Evolutionary conservation across 495 filamentous ascomycete genomes (phyloP).

Genomic region (Penicillium subrubescens): DNA sequence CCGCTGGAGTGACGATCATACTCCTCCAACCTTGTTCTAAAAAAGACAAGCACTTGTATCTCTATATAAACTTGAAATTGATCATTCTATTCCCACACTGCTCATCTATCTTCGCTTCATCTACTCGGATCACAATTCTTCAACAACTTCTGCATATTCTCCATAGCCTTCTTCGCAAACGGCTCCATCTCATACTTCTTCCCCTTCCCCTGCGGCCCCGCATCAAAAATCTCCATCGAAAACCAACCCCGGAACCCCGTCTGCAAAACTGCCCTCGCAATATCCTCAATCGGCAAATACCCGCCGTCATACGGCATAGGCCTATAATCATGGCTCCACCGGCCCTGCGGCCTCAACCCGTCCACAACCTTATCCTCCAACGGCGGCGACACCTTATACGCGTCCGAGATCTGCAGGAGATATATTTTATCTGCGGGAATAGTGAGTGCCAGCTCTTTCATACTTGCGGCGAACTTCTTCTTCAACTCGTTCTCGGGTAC

Average conservation of each 20-base stretch:
- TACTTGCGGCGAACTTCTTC: constrained; percentile 50
- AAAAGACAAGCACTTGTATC: constrained; percentile 7
- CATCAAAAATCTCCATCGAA: constrained; percentile 77
- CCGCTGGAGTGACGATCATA: constrained; percentile 2
- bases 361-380: constrained; percentile 45
- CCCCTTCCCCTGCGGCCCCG: constrained; percentile 57
- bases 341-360: constrained; percentile 58
- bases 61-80: constrained; percentile 8
- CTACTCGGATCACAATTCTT: constrained; percentile 40
- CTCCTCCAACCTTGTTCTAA: neutral
- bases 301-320: constrained; percentile 73
- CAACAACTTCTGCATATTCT: constrained; percentile 55
- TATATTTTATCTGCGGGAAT: constrained; percentile 74
- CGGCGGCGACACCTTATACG: constrained; percentile 62
- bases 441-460: constrained; percentile 54
- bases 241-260: constrained; percentile 77
- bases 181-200: constrained; percentile 59
- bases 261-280: constrained; percentile 64
- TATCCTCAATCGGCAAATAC: constrained; percentile 69
- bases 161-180: constrained; percentile 64
- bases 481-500: constrained; percentile 45
- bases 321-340: constrained; percentile 73
- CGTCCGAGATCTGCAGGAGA: constrained; percentile 76
- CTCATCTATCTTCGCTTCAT: neutral
- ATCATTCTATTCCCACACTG: neutral